Conservation (phyloP, 805 yeast species). For the Hermanozyma aechmeae region DNA sequence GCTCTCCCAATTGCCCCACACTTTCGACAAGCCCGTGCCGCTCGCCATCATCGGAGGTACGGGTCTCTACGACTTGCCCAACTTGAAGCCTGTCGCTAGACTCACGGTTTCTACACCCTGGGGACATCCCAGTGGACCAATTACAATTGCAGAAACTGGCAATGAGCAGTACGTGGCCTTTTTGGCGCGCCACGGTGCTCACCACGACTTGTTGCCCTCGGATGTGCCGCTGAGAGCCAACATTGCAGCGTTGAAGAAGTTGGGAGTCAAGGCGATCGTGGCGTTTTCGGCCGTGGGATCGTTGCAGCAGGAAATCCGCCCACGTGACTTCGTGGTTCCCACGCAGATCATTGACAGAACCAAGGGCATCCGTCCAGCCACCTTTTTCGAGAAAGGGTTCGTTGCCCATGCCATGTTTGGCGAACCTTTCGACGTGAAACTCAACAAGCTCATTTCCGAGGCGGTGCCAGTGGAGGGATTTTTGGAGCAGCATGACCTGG, state of each 20-base stretch:
- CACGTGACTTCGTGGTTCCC: constrained; percentile 95
- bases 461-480: constrained; percentile 33
- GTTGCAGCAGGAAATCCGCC: constrained; percentile 76
- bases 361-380: constrained; percentile 84
- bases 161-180: constrained; percentile 84
- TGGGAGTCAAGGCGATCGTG: constrained; percentile 81
- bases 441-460: constrained; percentile 58
- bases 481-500: constrained; percentile 42
- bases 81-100: constrained; percentile 77
- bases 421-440: constrained; percentile 80
- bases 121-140: constrained; percentile 94
- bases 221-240: constrained; percentile 92
- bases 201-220: constrained; percentile 83
- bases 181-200: constrained; percentile 86
- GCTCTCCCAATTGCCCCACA: constrained; percentile 34
- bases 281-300: constrained; percentile 98
- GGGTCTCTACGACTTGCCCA: constrained; percentile 84
- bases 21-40: constrained; percentile 56
- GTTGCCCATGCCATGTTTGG: constrained; percentile 98
- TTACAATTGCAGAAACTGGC: constrained; percentile 75
- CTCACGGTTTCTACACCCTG: constrained; percentile 86
- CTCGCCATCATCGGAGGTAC: constrained; percentile 96
- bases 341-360: constrained; percentile 96
- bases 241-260: constrained; percentile 84
- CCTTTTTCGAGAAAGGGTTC: constrained; percentile 85